phyloP scores from a whole-genome alignment of 1,284 basidiomycete species.

The Mycocalia duriaeana region DNA sequence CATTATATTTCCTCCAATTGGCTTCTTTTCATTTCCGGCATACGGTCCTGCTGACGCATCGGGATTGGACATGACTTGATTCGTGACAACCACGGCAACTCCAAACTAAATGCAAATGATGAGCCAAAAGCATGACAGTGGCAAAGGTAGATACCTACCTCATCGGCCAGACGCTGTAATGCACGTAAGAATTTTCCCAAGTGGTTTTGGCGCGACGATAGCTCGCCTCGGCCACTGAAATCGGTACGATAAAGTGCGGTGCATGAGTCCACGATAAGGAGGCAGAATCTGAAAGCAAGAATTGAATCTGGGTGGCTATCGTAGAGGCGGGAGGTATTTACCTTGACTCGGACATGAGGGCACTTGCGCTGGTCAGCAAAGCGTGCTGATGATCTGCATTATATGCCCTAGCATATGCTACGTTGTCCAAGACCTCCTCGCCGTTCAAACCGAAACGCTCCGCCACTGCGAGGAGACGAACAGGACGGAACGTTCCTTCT shows the following conservation, averaged over 20 bases:
- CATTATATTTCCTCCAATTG: slow-evolving; percentile 95
- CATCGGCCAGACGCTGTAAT: slow-evolving; percentile 91
- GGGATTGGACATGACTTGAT: slow-evolving; percentile 98
- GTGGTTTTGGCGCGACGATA: slow-evolving; percentile 93
- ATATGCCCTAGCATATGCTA: slow-evolving; percentile 97
- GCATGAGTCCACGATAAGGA: slow-evolving; percentile 95
- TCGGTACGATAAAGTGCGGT: slow-evolving; percentile 96
- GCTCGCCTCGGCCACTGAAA: slow-evolving; percentile 92
- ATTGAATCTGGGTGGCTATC: no score
- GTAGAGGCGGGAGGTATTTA: slow-evolving; percentile 29
- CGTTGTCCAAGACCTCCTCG: slow-evolving; percentile 97
- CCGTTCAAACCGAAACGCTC: slow-evolving; percentile 95
- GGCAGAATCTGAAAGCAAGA: slow-evolving; percentile 87
- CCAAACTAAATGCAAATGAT: slow-evolving; percentile 65
- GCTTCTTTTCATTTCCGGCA: slow-evolving; percentile 91
- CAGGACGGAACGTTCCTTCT: slow-evolving; percentile 97
- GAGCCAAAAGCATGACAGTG: slow-evolving; percentile 9
- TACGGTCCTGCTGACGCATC: slow-evolving; percentile 91
- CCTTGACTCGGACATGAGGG: slow-evolving; percentile 97
- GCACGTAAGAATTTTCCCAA: slow-evolving; percentile 96
- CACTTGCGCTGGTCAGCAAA: slow-evolving; percentile 87
- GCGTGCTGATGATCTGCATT: slow-evolving; percentile 97
- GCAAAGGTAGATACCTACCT: slow-evolving; percentile 50
- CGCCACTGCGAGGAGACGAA: slow-evolving; percentile 89
- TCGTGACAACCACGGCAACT: slow-evolving; percentile 95